Percentiles rank a stretch among this genome's conserved stretches.
Conservation (phyloP, 768 basidiomycete species). For the Pleurotus citrinopileatus region DNA sequence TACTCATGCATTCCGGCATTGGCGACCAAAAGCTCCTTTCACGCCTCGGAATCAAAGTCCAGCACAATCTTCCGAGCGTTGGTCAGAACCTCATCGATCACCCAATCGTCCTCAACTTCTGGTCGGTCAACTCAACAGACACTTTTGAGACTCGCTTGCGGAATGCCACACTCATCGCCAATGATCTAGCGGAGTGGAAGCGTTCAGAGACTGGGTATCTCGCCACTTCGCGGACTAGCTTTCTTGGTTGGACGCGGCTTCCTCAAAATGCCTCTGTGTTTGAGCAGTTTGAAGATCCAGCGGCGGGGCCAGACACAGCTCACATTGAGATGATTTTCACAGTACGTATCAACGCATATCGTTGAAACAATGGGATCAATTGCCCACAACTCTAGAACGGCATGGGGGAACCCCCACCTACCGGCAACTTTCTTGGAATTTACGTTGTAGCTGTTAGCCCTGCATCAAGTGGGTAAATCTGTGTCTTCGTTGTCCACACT, state of each 20-base stretch:
- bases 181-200: slow-evolving; percentile 18
- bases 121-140: slow-evolving; percentile 13
- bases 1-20: slow-evolving; percentile 25
- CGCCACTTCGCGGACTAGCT: slow-evolving; percentile 7
- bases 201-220: slow-evolving; percentile 18
- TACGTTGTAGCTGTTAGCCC: slow-evolving; percentile 27
- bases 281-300: slow-evolving; percentile 28
- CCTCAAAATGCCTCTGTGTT: slow-evolving; percentile 26
- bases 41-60: slow-evolving; percentile 13
- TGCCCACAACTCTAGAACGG: slow-evolving; percentile 11
- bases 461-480: slow-evolving; percentile 27
- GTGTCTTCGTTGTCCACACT: background rate
- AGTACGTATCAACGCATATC: slow-evolving; percentile 17
- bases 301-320: slow-evolving; percentile 29
- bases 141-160: slow-evolving; percentile 13
- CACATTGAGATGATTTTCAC: slow-evolving; percentile 32
- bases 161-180: slow-evolving; percentile 13
- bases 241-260: slow-evolving; percentile 21
- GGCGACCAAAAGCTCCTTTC: slow-evolving; percentile 15
- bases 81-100: slow-evolving; percentile 26
- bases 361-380: background rate
- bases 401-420: slow-evolving; percentile 11
- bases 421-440: slow-evolving; percentile 16
- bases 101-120: slow-evolving; percentile 3
- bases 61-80: slow-evolving; percentile 20